These are phyloP conservation scores for Cornus florida DNA, from an alignment of 148 eudicot species.

Conservation along the genomic window DNA sequence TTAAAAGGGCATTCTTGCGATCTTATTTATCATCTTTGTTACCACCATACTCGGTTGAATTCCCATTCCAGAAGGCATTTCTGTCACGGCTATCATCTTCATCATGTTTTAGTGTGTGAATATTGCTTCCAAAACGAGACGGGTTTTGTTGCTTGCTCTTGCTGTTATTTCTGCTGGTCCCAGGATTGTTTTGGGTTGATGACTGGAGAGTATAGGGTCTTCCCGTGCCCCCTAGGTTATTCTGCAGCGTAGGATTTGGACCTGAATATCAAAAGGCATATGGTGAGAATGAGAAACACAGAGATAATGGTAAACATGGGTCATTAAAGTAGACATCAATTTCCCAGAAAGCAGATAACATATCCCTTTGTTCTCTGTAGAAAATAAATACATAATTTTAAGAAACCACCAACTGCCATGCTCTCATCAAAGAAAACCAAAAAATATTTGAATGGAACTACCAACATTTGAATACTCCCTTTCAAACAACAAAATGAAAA, in stretches of 20 bases:
- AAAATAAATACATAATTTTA: no score
- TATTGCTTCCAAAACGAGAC: constrained; percentile 47
- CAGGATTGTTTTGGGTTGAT: constrained; percentile 22
- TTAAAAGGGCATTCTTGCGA: neutral
- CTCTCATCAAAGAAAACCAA: no score
- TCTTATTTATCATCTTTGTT: constrained; percentile 38
- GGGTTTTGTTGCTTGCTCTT: constrained; percentile 21
- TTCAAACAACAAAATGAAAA: no score
- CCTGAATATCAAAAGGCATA: no score
- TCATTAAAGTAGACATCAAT: no score
- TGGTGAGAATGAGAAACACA: no score
- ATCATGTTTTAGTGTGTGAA: constrained; percentile 61
- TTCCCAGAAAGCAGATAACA: neutral
- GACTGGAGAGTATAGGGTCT: constrained; percentile 6
- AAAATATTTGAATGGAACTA: no score
- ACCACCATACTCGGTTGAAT: constrained; percentile 62
- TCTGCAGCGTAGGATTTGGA: constrained; percentile 31
- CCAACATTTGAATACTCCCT: no score
- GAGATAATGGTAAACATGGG: no score
- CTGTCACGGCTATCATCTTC: constrained; percentile 47
- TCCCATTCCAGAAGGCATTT: constrained; percentile 66
- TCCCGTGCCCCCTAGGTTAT: constrained; percentile 27
- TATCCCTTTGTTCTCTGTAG: neutral
- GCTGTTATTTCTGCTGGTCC: constrained; percentile 16
- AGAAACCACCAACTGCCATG: no score